These are phyloP conservation scores for Galerina sulciceps DNA, from an alignment of 768 basidiomycete genomes.

Conservation along the genomic window DNA sequence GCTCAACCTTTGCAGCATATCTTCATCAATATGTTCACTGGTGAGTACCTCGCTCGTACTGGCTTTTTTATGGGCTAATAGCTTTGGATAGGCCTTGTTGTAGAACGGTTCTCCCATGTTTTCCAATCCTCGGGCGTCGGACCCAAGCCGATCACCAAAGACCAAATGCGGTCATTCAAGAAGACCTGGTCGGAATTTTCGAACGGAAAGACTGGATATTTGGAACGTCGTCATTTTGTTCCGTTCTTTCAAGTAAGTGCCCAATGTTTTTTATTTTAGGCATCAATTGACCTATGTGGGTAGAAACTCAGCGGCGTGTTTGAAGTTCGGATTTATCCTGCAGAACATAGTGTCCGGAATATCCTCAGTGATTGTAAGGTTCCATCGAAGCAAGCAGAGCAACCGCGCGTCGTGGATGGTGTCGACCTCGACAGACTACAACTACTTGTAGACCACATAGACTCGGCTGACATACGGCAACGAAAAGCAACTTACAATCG, in stretches of 20 bases:
- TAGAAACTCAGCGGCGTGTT: constrained; percentile 87
- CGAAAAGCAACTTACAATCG: constrained; percentile 74
- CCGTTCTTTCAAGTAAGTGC: constrained; percentile 80
- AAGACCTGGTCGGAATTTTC: constrained; percentile 91
- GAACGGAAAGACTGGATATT: constrained; percentile 74
- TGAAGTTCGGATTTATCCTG: constrained; percentile 85
- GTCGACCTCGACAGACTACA: constrained; percentile 71
- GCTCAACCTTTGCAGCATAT: constrained; percentile 67
- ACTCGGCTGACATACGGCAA: constrained; percentile 63
- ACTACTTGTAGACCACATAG: constrained; percentile 61
- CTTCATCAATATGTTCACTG: constrained; percentile 95
- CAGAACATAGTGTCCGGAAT: constrained; percentile 62
- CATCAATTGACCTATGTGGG: constrained; percentile 10
- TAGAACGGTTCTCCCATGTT: constrained; percentile 95
- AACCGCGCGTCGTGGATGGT: constrained; percentile 45
- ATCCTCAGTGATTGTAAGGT: constrained; percentile 58
- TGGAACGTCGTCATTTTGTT: constrained; percentile 71
- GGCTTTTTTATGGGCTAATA: not conserved
- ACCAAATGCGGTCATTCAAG: constrained; percentile 95
- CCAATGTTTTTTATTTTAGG: not conserved
- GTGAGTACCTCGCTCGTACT: constrained; percentile 37
- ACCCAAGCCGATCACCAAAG: constrained; percentile 81
- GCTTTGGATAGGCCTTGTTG: constrained; percentile 72
- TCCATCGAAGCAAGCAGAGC: constrained; percentile 34
- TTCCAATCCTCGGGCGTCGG: constrained; percentile 85